Base-by-base conservation (phyloP, 1,284 basidiomycete species). In the Trametes sp. region DNA sequence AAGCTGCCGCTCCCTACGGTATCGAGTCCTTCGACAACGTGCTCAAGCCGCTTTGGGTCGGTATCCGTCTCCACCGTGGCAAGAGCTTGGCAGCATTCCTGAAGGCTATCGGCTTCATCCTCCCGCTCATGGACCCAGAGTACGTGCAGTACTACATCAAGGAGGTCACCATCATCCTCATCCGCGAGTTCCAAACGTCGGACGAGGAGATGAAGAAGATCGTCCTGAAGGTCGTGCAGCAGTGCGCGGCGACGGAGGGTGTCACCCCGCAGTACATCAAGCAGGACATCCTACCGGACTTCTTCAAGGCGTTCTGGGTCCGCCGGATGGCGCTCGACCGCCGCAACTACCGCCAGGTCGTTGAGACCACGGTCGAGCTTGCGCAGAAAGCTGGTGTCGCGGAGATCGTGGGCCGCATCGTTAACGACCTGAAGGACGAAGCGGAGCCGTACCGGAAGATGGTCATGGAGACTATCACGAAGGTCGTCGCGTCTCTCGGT, bases 121-220 rank as follows among this genome's bases (percentile, higher is more conserved):
- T 99, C 63, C 98, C 98, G 0, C 91, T 99, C 62, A 99, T 99
- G 98, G 98, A 99, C 75, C 95, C 97, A 53, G 96, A 99, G 82
- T 98, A 98, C 70, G 95, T 96, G 8, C 96, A 94, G 26, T 98
- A 98, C 80, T 98, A 98, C 75, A 98, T 96, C 54, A 96, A 95
- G 78, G 96, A 98, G 83, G 95, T 96, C 67, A 97, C 96, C 57
- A 94, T 98, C 63, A 98, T 98, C 75, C 89, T 99, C 63, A 99
- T 99, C 66, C 94, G 98, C 75, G 98, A 99, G 81, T 99, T 99
- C 83, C 96, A 98, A 77, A 98, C 95, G 7, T 98, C 97, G 10
- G 98, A 99, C 76, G 98, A 99, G 78, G 98, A 99, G 82, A 99
- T 99, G 98, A 98, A 98, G 84, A 98, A 98, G 84, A 99, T 99